Base-by-base conservation (phyloP, 352 stramenopile species). In the Globisporangium okanoganense region DNA sequence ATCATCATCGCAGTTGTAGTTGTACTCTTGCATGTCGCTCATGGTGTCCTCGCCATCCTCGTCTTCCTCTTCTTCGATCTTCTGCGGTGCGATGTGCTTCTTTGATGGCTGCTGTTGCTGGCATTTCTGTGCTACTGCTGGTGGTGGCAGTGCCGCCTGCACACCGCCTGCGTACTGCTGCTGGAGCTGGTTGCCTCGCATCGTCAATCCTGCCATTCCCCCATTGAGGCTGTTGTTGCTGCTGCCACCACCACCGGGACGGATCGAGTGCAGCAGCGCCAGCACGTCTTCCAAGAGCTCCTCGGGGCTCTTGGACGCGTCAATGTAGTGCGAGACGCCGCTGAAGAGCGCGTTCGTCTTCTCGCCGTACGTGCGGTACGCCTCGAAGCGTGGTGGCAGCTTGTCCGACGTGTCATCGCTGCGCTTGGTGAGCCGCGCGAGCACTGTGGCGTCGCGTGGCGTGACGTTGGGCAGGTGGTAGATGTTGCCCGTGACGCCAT, bases 331-430 rank as follows among this genome's bases (percentile, higher is more conserved):
- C 29, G 75, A 67, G 9, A 85, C 61, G n/a, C 35, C 58, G 25
- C 53, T 38, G 45, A 84, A 88, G 7, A 81, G 47, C 1, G 65
- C 62, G 48, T 87, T 88, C 13, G 75, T 91, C 12, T 71, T 61
- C 18, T 85, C 71, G 16, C 79, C 79, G 56, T 90, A 84, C 44
- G 67, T 71, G 2, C 65, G 67, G 49, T 90, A 93, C 0, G 83
- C 83, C 52, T 90, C 76, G 35, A 93, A 80, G 18, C 83, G 76
- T 16, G 83, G 74, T 3, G 70, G 66, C 5, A 93, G 66, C 33
- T 77, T 80, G 24, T 88, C 81, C 9, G 65, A 58, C 1, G 62
- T 66, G 59, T 93, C 83, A 60, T 93, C 83, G 1, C 76, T 68
- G 4, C 83, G 67, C 56, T 71, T 73, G 3, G 75, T 83, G 20